phyloP scores from a whole-genome alignment of 2,329 filamentous ascomycete species.

The Monascus ruber region DNA sequence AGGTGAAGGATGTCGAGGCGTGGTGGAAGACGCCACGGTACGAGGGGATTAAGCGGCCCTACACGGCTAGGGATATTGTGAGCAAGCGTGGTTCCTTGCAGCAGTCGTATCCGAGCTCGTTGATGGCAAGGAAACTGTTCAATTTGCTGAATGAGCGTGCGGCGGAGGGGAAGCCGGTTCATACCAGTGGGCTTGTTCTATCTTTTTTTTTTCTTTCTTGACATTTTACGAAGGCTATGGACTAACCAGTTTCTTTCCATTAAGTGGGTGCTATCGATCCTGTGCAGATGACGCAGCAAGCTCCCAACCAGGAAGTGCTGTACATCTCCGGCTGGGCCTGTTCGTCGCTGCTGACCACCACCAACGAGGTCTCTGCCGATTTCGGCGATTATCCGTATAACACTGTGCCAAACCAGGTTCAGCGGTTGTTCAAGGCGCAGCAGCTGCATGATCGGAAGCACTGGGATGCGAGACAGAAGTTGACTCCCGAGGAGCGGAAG shows the following conservation, averaged over 20 bases:
- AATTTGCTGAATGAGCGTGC: conserved; percentile 70
- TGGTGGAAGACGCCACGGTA: conserved; percentile 87
- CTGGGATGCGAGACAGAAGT: conserved; percentile 71
- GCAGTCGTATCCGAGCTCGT: conserved; percentile 79
- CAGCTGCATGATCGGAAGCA: conserved; percentile 94
- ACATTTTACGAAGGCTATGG: too few species aligned
- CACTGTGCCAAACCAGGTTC: conserved; percentile 95
- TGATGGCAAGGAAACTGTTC: conserved; percentile 93
- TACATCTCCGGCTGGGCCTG: conserved; percentile 98
- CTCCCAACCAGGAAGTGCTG: conserved; percentile 85
- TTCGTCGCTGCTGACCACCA: conserved; percentile 81
- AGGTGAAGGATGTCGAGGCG: conserved; percentile 71
- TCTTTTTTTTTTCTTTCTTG: conserved; percentile 2
- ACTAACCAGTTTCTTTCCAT: not conserved
- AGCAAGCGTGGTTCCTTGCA: conserved; percentile 82
- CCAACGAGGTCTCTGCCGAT: conserved; percentile 94
- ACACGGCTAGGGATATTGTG: conserved; percentile 81
- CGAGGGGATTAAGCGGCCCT: conserved; percentile 81
- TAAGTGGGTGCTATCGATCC: conserved; percentile 94
- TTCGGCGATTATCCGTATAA: conserved; percentile 99
- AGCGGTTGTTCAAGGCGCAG: conserved; percentile 91
- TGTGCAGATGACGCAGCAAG: conserved; percentile 99
- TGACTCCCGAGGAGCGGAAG: conserved; percentile 61
- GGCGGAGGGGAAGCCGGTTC: conserved; percentile 72
- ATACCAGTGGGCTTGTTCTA: conserved; percentile 55